phyloP scores from a whole-genome alignment of 225 moss, liverwort and hornwort species.

The Marchantia polymorpha region DNA sequence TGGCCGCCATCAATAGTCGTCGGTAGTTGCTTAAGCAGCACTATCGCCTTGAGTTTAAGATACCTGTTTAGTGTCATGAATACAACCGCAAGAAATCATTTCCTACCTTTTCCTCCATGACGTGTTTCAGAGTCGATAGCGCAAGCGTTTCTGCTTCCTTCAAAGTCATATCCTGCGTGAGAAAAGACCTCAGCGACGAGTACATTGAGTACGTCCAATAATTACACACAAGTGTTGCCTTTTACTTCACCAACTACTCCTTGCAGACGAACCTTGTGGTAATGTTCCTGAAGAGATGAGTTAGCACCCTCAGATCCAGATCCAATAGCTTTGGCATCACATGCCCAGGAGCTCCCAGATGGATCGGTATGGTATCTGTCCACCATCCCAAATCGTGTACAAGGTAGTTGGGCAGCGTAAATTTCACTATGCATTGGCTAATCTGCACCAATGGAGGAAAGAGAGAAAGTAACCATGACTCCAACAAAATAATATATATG shows the following conservation, averaged over 20 bases:
- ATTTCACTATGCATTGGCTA: not conserved
- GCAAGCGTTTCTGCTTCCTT: slow-evolving; percentile 89
- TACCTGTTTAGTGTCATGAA: too few species aligned
- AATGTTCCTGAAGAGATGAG: slow-evolving; percentile 81
- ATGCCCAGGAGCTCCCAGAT: slow-evolving; percentile 90
- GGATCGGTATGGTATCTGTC: slow-evolving; percentile 51
- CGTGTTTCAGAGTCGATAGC: slow-evolving; percentile 82
- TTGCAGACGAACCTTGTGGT: slow-evolving; percentile 51
- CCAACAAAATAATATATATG: slow-evolving; percentile 18
- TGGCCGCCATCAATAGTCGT: not conserved
- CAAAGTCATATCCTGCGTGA: slow-evolving; percentile 58
- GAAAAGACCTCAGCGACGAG: slow-evolving; percentile 35
- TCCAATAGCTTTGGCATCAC: slow-evolving; percentile 90
- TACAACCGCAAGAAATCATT: not conserved
- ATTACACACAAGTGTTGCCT: not conserved
- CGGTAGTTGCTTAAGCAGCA: too few species aligned
- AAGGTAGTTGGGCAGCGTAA: not conserved
- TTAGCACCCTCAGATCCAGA: slow-evolving; percentile 95
- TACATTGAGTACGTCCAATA: not conserved
- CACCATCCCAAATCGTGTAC: slow-evolving; percentile 4
- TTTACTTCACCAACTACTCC: too few species aligned
- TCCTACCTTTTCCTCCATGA: slow-evolving; percentile 86
- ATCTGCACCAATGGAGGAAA: too few species aligned
- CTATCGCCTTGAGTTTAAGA: too few species aligned
- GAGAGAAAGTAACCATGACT: not conserved